Conservation (phyloP, 805 yeast species). For the Candida wancherniae region DNA sequence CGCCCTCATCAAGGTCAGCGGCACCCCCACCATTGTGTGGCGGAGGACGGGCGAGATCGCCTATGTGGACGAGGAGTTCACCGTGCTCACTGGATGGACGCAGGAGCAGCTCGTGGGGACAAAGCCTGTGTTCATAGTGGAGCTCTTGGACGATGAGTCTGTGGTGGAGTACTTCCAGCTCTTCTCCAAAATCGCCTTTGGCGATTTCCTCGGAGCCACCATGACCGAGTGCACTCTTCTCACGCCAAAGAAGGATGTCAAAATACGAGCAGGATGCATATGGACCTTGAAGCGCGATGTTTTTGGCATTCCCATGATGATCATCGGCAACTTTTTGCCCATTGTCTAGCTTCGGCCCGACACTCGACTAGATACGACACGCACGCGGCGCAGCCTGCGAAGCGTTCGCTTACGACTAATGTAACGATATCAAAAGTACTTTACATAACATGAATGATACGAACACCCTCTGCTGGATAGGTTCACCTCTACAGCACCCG, state of each 20-base stretch:
- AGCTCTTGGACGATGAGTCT: slow-evolving; percentile 80
- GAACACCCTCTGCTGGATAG: too few relatives aligned
- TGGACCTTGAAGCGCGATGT: slow-evolving; percentile 95
- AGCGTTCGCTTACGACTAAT: too few relatives aligned
- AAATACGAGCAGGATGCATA: slow-evolving; percentile 73
- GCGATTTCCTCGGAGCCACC: slow-evolving; percentile 81
- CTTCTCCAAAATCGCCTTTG: slow-evolving; percentile 81
- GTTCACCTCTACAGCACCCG: too few relatives aligned
- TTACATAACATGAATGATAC: too few relatives aligned
- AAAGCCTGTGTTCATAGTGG: slow-evolving; percentile 69
- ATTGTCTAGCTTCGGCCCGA: slow-evolving; percentile 47
- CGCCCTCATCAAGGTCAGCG: slow-evolving; percentile 74
- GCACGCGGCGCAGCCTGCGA: too few relatives aligned
- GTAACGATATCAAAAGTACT: too few relatives aligned
- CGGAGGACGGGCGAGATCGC: slow-evolving; percentile 93
- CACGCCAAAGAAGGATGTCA: slow-evolving; percentile 49
- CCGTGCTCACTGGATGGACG: slow-evolving; percentile 87
- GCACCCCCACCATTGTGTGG: slow-evolving; percentile 96
- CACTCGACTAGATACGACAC: too few relatives aligned
- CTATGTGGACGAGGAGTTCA: slow-evolving; percentile 91
- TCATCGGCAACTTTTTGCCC: slow-evolving; percentile 89
- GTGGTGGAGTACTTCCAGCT: slow-evolving; percentile 85
- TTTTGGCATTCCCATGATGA: slow-evolving; percentile 96
- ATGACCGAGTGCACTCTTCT: slow-evolving; percentile 81
- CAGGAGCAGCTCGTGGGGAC: slow-evolving; percentile 57